Evolutionary conservation across 129 eudicot species (phyloP), one percentile per base, ranked within the genome.

Genomic region (Helianthus tuberosus): DNA sequence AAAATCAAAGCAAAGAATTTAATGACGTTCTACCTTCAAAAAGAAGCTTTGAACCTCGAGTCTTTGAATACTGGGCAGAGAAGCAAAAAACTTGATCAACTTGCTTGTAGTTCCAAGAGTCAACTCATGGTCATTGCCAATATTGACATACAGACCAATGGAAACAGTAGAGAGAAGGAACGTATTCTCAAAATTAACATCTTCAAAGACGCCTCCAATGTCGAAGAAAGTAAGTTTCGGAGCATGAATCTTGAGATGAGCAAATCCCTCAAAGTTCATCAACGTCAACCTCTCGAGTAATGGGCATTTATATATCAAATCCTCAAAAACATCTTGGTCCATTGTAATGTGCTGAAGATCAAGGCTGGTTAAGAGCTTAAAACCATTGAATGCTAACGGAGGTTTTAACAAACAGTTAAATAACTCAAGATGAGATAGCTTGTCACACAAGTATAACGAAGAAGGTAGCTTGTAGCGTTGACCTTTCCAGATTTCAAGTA

Each of bases 171-270:
- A 86, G 43, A 93, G 77, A 60, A 83, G 82, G 29, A 68, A 69
- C 6, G 98, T 88, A 44, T 74, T 79, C 64, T 67, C 83, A 63
- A 93, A 89, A 71, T 79, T 72, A 54, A 89, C 90, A 47, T 88
- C 94, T 75, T 87, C 92, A 77, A 89, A 93, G 62, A 82, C 88
- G 20, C 98, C 96, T 68, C 96, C 98, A 64, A 89, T 82, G 66
- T 93, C 95, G 60, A 93, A 89, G 80, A 89, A 93, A n/a, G 82
- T 87, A 66, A 93, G 96, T 82, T 93, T 89, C 6, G 96, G 98
- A n/a, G 98, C 92, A 68, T 80, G 87, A 50, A 93, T 84, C 25
- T 86, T 89, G 20, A 89, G 92, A 77, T 72, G 74, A 0, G 80
- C 74, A 68, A 93, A 93, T 41, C 96, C 98, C 25, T 89, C 98